Conservation (phyloP, 345 rosid species). For the Syzygium grande region DNA sequence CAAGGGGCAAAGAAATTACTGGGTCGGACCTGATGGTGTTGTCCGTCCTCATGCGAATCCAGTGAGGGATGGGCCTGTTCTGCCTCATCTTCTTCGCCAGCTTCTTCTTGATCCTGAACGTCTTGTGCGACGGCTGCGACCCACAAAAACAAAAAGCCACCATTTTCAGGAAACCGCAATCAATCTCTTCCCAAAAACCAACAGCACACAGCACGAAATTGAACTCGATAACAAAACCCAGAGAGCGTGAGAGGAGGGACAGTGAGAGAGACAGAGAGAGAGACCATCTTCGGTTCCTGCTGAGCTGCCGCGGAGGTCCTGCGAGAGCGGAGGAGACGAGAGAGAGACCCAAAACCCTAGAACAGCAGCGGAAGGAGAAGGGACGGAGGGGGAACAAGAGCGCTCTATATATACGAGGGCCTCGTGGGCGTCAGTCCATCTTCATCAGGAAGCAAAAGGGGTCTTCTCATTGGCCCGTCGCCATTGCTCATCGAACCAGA, state of each 20-base stretch:
- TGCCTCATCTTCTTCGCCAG: constrained; percentile 81
- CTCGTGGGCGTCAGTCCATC: neutral
- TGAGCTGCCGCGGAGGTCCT: neutral
- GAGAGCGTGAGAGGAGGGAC: neutral
- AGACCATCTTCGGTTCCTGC: neutral
- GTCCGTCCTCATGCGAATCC: constrained; percentile 67
- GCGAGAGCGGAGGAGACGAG: neutral
- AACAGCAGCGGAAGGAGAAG: neutral
- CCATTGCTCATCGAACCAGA: neutral
- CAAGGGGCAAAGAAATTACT: neutral
- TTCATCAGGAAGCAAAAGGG: neutral
- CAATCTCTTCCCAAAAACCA: neutral
- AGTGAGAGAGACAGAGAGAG: neutral
- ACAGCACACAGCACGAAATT: neutral
- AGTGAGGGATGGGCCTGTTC: constrained; percentile 67
- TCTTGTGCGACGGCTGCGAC: constrained; percentile 88
- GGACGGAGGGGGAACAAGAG: accelerated
- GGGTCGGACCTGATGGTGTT: constrained; percentile 46
- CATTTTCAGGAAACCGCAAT: neutral
- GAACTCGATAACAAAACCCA: neutral
- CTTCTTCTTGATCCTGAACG: constrained; percentile 71
- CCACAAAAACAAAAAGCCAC: neutral
- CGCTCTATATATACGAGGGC: neutral
- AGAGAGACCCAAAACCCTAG: neutral
- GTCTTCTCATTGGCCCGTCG: neutral